phyloP scores from a whole-genome alignment of 177 flowering plant species.

The Vitis hybrid region DNA sequence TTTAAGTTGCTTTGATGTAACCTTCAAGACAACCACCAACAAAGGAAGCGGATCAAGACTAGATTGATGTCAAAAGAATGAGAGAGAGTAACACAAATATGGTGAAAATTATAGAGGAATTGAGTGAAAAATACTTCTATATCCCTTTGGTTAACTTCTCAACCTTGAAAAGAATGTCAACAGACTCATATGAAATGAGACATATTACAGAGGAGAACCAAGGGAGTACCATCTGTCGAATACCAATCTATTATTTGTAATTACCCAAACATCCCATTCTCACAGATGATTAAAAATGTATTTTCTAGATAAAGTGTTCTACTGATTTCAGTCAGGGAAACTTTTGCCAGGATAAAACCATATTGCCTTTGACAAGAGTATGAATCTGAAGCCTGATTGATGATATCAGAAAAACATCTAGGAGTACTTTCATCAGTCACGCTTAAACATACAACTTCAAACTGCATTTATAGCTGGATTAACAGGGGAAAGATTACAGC shows the following conservation, averaged over 20 bases:
- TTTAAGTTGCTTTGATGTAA: constrained; percentile 66
- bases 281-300: too few species aligned
- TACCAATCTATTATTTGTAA: too few species aligned
- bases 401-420: neutral
- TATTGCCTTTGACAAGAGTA: neutral
- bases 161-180: too few species aligned
- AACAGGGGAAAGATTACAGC: too few species aligned
- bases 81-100: neutral
- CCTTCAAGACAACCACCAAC: constrained; percentile 31
- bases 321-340: neutral
- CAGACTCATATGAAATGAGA: too few species aligned
- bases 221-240: too few species aligned
- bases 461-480: too few species aligned
- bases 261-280: too few species aligned
- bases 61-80: neutral
- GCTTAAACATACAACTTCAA: neutral
- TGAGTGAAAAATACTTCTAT: too few species aligned
- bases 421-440: neutral
- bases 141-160: too few species aligned
- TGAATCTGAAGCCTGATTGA: neutral
- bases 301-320: too few species aligned
- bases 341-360: neutral
- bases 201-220: too few species aligned
- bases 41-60: neutral
- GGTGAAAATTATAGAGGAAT: neutral